These are phyloP conservation scores for Candida jianshihensis DNA, from an alignment of 805 yeast species.

Conservation along the genomic window DNA sequence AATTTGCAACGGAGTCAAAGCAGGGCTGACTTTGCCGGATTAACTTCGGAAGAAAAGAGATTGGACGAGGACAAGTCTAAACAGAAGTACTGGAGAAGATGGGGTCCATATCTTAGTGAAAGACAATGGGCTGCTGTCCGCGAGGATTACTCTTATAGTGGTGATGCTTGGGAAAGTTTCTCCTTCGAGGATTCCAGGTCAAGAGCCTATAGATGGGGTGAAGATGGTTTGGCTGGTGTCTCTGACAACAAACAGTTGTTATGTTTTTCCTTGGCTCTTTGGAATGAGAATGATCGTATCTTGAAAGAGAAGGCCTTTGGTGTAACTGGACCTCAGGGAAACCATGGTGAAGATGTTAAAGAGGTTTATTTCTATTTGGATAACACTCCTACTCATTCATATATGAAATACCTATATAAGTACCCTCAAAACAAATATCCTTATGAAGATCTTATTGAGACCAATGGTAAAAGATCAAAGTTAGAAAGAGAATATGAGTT, in stretches of 20 bases:
- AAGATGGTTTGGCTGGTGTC: conserved; percentile 89
- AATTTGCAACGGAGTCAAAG: conserved; percentile 15
- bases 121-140: conserved; percentile 78
- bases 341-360: conserved; percentile 94
- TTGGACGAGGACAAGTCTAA: conserved; percentile 26
- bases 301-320: conserved; percentile 86
- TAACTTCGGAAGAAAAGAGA: conserved; percentile 29
- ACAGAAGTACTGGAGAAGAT: conserved; percentile 64
- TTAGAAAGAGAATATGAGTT: conserved; percentile 73
- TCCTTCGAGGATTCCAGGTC: conserved; percentile 80
- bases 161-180: conserved; percentile 88
- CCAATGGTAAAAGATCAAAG: conserved; percentile 59
- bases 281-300: conserved; percentile 86
- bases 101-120: conserved; percentile 91
- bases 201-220: conserved; percentile 90
- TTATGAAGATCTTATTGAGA: conserved; percentile 63
- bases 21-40: conserved; percentile 21
- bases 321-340: conserved; percentile 86
- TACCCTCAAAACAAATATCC: conserved; percentile 88
- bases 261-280: conserved; percentile 74
- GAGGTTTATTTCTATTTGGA: conserved; percentile 80
- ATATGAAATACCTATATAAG: conserved; percentile 86
- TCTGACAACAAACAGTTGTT: conserved; percentile 75
- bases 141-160: conserved; percentile 80
- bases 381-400: conserved; percentile 89